Evolutionary conservation across 2,329 filamentous ascomycete species (phyloP).

Genomic region (Fusarium sp.): DNA sequence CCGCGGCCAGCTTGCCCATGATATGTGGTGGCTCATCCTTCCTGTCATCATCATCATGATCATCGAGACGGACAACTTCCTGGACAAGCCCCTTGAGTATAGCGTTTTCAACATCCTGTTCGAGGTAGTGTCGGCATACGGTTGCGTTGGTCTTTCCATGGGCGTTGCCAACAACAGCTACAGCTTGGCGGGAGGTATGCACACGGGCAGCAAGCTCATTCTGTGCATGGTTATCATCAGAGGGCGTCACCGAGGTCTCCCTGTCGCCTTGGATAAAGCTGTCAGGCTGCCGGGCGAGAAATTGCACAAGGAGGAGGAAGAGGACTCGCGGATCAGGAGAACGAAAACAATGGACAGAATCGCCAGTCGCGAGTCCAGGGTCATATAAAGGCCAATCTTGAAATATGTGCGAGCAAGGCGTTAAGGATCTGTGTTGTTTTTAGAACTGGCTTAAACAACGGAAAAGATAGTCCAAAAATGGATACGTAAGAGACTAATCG

Average conservation of each 20-base stretch:
- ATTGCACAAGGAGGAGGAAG: slow-evolving; percentile 45
- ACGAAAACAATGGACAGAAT: slow-evolving; percentile 43
- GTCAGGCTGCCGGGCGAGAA: slow-evolving; percentile 55
- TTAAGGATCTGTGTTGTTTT: slow-evolving; percentile 14
- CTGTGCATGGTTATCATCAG: slow-evolving; percentile 67
- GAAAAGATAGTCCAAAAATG: slow-evolving; percentile 12
- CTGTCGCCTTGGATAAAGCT: slow-evolving; percentile 66
- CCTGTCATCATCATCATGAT: slow-evolving; percentile 69
- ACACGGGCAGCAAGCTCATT: slow-evolving; percentile 66
- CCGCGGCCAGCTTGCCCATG: slow-evolving; percentile 72
- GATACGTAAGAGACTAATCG: background rate
- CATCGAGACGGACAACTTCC: slow-evolving; percentile 68
- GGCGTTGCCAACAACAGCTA: slow-evolving; percentile 65
- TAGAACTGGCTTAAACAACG: slow-evolving; percentile 7
- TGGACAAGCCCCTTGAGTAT: slow-evolving; percentile 61
- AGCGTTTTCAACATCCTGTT: slow-evolving; percentile 71
- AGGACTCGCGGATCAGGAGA: slow-evolving; percentile 43
- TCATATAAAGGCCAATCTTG: slow-evolving; percentile 3
- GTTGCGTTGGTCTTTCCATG: slow-evolving; percentile 69
- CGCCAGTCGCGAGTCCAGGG: slow-evolving; percentile 38
- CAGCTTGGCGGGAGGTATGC: slow-evolving; percentile 66
- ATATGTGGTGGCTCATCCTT: slow-evolving; percentile 73
- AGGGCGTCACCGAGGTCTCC: slow-evolving; percentile 66
- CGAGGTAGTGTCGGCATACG: slow-evolving; percentile 68
- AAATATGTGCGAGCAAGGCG: slow-evolving; percentile 20